Base-by-base conservation (phyloP, 805 yeast genomes). In the Citeromyces matritensis region DNA sequence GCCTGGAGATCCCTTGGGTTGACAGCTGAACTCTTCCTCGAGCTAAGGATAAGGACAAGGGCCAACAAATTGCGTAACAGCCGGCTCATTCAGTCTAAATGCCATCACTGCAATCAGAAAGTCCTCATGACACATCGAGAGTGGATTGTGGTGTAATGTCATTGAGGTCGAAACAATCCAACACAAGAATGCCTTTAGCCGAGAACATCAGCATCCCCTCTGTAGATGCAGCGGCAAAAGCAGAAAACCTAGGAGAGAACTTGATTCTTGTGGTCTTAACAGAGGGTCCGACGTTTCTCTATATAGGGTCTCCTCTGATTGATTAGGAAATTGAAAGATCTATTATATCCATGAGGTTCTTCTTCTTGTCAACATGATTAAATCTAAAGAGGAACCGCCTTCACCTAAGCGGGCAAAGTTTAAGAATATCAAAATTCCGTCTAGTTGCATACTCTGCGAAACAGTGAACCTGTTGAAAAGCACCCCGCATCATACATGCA, bases 111-210 rank as follows among this genome's bases (percentile, higher is more conserved):
- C 88, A 27, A 69, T 69, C 42, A 86, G 57, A 49, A 73, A 83
- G 33, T 73, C 77, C 33, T 62, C 62, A 30, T 73, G 86, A 56
- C 5, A 73, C 66, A 33, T 71, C 77, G 23, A 71, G 35, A 1
- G 85, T 77, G 4, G 80, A 58, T 29, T 72, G 80, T 1, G 95
- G 93, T 0, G 98, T 91, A 19, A 88, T 73, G 43, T 91, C 97
- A 48, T 88, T 97, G 47, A 91, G 64, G 51, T 91, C 97, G 49
- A 83, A 83, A 23, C 98, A 98, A 59, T 91, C 98, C 48, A 91
- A 91, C 19, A 75, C 57, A 31, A 77, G 55, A 8, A 69, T 58
- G 31, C 74, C 76, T 51, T 88, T 93, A 26, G 85, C 69, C 2
- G 94, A 77, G 49, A 69, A 91, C 2, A 91, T 60, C 35, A 85